These are phyloP conservation scores for Microglena sp. DNA, from an alignment of 139 green algal species.

Conservation along the genomic window DNA sequence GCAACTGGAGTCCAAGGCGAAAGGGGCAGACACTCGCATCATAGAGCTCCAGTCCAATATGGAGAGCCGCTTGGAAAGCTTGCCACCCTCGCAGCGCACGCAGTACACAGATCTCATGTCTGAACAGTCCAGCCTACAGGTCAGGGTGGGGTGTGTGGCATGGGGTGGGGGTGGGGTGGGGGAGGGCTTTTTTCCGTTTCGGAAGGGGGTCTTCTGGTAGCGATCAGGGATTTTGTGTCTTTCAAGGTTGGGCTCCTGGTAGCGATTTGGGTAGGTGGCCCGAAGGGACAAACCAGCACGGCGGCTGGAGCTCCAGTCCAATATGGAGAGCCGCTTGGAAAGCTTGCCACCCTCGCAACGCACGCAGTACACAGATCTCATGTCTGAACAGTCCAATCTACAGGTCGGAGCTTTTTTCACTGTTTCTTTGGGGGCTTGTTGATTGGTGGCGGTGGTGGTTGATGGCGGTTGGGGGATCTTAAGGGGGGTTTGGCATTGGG, in stretches of 20 bases:
- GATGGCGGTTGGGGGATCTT: no score
- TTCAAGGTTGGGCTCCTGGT: no score
- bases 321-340: conserved; percentile 42
- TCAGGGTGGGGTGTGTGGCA: background rate
- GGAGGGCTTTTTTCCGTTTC: no score
- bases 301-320: conserved; percentile 15
- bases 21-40: conserved; percentile 15
- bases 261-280: no score
- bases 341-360: conserved; percentile 37
- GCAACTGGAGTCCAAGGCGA: conserved; percentile 45
- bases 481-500: no score
- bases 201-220: no score
- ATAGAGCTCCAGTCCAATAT: conserved; percentile 23
- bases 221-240: no score
- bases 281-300: no score
- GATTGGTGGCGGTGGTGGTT: no score
- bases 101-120: conserved; percentile 31
- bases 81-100: conserved; percentile 39
- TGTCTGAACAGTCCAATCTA: conserved; percentile 25
- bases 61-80: conserved; percentile 36
- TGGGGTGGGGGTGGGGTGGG: background rate
- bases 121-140: conserved; percentile 28
- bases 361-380: conserved; percentile 35
- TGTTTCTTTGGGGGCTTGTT: no score
- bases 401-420: conserved; percentile 19